Percentiles rank a stretch among this genome's conserved stretches.
Conservation (phyloP, 805 yeast species). For the Tetrapisispora iriomotensis region DNA sequence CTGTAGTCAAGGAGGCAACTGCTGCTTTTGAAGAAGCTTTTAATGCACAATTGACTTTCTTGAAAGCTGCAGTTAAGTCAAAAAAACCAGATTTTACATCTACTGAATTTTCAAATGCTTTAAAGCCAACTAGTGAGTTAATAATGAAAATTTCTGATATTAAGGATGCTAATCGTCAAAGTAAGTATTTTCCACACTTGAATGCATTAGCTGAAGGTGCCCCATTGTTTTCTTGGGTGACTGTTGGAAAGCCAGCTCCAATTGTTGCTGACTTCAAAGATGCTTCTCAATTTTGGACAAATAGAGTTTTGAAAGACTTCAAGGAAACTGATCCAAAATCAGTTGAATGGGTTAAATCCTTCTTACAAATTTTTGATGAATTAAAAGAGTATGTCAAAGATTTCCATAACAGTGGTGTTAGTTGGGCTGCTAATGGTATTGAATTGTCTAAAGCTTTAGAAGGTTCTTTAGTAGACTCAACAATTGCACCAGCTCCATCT, state of each 20-base stretch:
- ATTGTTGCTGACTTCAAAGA: conserved; percentile 77
- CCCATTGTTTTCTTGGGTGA: conserved; percentile 87
- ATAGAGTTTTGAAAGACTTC: conserved; percentile 77
- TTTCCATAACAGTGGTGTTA: conserved; percentile 73
- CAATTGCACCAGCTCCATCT: conserved; percentile 30
- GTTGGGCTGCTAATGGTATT: conserved; percentile 60
- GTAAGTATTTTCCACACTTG: conserved; percentile 57
- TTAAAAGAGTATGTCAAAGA: conserved; percentile 67
- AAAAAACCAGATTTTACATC: conserved; percentile 55
- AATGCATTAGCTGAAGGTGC: conserved; percentile 83
- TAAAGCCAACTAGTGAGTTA: conserved; percentile 57
- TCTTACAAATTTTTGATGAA: conserved; percentile 53
- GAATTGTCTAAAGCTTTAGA: conserved; percentile 34
- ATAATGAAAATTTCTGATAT: conserved; percentile 49
- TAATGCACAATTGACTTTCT: conserved; percentile 45
- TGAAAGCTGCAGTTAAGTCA: conserved; percentile 48
- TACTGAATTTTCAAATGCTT: conserved; percentile 43
- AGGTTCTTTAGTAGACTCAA: conserved; percentile 6
- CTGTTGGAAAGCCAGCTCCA: conserved; percentile 64
- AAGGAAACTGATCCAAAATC: conserved; percentile 61
- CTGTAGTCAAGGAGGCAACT: conserved; percentile 40
- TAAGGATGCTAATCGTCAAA: conserved; percentile 68
- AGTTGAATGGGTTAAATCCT: conserved; percentile 72
- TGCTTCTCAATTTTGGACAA: conserved; percentile 88
- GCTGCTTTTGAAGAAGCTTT: conserved; percentile 44